Base-by-base conservation (phyloP, 371 early-diverging fungal species). In the Furculomyces boomerangus region DNA sequence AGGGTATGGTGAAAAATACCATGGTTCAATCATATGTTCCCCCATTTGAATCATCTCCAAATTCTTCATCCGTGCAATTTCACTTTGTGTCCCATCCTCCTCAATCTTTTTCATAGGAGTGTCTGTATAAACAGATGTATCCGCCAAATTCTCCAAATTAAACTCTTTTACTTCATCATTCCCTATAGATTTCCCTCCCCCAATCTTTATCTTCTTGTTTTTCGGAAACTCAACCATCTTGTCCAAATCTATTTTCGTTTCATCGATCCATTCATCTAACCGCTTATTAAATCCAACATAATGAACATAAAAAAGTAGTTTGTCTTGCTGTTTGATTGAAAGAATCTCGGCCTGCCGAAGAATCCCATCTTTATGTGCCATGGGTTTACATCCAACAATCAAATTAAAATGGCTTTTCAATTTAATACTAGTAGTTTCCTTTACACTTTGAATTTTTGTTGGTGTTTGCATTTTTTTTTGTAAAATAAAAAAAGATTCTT, bases 221-320 rank as follows among this genome's bases (percentile, higher is more conserved):
- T 70, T 85, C 0, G 90, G 89, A 50, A 80, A 83, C 56, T 86
- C 80, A 28, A 90, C 76, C 1, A 76, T 78, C 51, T 80, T 71
- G 25, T 71, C 64, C 25, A 94, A 66, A 47, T 89, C 80, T 20
- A 95, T 64, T 22, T 82, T 68, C 0, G 71, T 63, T n/a, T 77
- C 75, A 0, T 77, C 48, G 0, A 99, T 88, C 99, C 99, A 99
- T 66, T 95, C 94, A 72, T 99, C 99, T 53, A 99, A 74, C 43
- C 99, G 87, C 67, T 96, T 98, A 76, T 99, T 99, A 71, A 90
- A 97, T 48, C 91, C 89, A 2, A 87, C 79, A 67, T 96, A 99
- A 66, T 99, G 99, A 1, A 99, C 90, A 71, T 99, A 99, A 65
- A 86, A 96, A 69, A 90, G 84, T 40, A 56, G 62, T 35, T 45